Conservation (phyloP, 1,139 yeast genomes). For the Schwanniomyces etchellsii region DNA sequence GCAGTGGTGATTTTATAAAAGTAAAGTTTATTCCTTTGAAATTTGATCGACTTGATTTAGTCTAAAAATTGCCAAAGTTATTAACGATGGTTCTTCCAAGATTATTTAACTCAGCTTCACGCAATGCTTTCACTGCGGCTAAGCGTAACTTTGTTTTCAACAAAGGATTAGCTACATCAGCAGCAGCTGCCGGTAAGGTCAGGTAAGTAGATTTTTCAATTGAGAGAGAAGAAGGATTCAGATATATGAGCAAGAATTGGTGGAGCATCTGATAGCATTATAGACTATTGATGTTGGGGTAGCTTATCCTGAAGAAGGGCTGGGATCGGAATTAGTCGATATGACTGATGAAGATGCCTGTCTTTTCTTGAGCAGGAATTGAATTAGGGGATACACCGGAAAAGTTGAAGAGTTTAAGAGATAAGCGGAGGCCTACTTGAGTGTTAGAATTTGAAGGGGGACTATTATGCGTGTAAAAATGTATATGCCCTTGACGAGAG, state of each 20-base stretch:
- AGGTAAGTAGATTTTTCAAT: constrained; percentile 54
- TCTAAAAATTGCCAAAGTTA: constrained; percentile 17
- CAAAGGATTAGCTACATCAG: constrained; percentile 87
- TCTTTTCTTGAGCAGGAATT: too few species aligned
- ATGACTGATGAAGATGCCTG: too few species aligned
- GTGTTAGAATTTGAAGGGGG: too few species aligned
- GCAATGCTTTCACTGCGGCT: constrained; percentile 87
- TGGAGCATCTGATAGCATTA: neutral
- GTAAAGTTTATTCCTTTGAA: constrained; percentile 2
- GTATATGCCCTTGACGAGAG: too few species aligned
- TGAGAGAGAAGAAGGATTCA: neutral
- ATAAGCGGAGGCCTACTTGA: too few species aligned
- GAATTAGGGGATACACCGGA: too few species aligned
- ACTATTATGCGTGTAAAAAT: too few species aligned
- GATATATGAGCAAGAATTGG: neutral
- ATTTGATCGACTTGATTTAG: constrained; percentile 7
- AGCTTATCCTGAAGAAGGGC: neutral
- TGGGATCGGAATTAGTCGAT: too few species aligned
- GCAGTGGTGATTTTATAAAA: constrained; percentile 2
- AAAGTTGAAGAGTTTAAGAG: too few species aligned
- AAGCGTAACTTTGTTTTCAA: constrained; percentile 71
- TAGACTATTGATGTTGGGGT: neutral
- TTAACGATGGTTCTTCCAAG: constrained; percentile 73
- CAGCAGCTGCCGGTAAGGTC: constrained; percentile 80
- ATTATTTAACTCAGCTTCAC: constrained; percentile 84